phyloP scores from a whole-genome alignment of 768 basidiomycete species.

The Lentinula boryana region DNA sequence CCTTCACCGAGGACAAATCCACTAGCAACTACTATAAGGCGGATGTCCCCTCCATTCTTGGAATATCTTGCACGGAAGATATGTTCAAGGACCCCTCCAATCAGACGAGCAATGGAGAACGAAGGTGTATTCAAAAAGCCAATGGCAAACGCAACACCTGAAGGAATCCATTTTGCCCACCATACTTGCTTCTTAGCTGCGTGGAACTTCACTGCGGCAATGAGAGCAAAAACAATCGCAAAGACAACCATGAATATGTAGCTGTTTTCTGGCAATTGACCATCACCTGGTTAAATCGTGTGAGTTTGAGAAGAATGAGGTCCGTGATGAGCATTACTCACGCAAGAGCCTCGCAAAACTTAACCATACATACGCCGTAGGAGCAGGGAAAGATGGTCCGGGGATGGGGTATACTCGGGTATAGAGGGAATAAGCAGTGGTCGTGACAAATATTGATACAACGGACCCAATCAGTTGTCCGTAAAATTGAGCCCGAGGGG shows the following conservation, averaged over 20 bases:
- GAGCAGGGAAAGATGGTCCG: constrained; percentile 92
- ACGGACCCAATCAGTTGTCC: constrained; percentile 89
- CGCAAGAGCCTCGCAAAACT: constrained; percentile 70
- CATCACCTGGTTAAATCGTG: constrained; percentile 54
- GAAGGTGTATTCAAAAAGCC: constrained; percentile 95
- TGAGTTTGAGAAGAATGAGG: constrained; percentile 11
- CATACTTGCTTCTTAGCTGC: constrained; percentile 40
- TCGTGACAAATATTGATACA: constrained; percentile 83
- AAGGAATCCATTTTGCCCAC: constrained; percentile 79
- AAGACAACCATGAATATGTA: constrained; percentile 75
- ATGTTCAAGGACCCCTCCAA: constrained; percentile 82
- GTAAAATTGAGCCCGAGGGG: constrained; percentile 91
- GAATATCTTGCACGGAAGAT: constrained; percentile 50
- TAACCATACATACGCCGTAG: constrained; percentile 93
- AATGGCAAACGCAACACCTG: constrained; percentile 91
- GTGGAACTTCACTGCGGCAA: constrained; percentile 64
- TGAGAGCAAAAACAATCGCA: constrained; percentile 60
- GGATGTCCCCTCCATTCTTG: constrained; percentile 55
- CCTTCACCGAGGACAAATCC: constrained; percentile 97
- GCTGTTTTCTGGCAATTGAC: constrained; percentile 73
- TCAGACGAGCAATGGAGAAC: constrained; percentile 85
- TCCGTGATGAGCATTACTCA: constrained; percentile 28
- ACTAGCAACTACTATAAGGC: constrained; percentile 82
- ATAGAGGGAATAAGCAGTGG: constrained; percentile 84
- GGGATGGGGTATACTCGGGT: constrained; percentile 85